These are phyloP conservation scores for Pyrrhoderma lamaoense DNA, from an alignment of 1,284 basidiomycete genomes.

Conservation along the genomic window DNA sequence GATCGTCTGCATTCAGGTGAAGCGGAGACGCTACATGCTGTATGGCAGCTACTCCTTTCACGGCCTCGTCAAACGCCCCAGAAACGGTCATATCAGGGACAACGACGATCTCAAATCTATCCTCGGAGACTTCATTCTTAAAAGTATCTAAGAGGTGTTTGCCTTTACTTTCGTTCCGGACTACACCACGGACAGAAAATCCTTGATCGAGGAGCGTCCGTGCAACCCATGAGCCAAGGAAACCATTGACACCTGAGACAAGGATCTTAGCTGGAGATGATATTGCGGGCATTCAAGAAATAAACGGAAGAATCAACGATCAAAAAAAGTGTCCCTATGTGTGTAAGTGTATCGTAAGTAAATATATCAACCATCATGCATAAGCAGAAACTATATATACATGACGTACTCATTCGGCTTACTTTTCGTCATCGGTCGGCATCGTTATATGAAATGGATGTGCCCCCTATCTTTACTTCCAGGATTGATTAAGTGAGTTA, in stretches of 20 bases:
- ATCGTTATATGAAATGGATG: too few species aligned
- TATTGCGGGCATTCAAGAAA: constrained; percentile 38
- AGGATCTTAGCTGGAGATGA: constrained; percentile 33
- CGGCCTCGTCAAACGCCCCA: constrained; percentile 64
- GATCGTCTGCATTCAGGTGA: constrained; percentile 30
- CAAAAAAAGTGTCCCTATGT: too few species aligned
- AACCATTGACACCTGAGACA: constrained; percentile 37
- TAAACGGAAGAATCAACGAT: constrained; percentile 13
- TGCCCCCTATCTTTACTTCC: too few species aligned
- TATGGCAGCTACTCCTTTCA: constrained; percentile 56
- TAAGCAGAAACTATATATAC: too few species aligned
- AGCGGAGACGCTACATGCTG: constrained; percentile 42
- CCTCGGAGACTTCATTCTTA: constrained; percentile 19
- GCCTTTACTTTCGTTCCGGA: constrained; percentile 45
- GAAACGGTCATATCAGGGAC: constrained; percentile 16
- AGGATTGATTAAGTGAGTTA: too few species aligned
- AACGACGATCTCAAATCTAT: constrained; percentile 16
- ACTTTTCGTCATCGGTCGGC: too few species aligned
- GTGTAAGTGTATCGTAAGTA: too few species aligned
- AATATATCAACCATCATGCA: too few species aligned
- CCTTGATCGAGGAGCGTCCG: constrained; percentile 33
- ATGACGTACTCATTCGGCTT: too few species aligned
- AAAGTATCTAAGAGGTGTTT: constrained; percentile 36
- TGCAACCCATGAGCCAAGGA: constrained; percentile 35
- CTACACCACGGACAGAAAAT: constrained; percentile 49